phyloP scores from a whole-genome alignment of 331 rosid genomes.

The Erythrophleum ivorense region DNA sequence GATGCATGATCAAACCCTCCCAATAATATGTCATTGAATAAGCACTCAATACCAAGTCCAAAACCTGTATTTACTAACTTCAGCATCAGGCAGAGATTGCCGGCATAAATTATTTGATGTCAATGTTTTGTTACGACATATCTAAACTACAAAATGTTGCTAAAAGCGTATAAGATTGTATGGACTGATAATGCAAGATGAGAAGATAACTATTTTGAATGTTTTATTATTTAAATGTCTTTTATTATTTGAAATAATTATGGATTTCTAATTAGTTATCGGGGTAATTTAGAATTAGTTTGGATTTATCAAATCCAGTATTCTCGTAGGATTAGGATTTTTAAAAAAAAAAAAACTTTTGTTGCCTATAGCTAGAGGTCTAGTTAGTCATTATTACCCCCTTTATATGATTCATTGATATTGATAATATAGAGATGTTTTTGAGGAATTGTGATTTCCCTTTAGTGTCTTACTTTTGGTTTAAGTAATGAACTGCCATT shows the following conservation, averaged over 20 bases:
- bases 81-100: background rate
- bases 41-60: conserved; percentile 10
- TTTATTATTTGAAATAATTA: no score
- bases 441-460: background rate
- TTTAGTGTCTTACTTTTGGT: background rate
- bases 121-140: background rate
- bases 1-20: conserved; percentile 26
- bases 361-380: no score
- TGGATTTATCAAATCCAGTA: no score
- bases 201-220: no score
- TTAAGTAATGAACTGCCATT: conserved; percentile 10
- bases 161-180: background rate
- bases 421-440: background rate
- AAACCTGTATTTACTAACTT: conserved; percentile 5
- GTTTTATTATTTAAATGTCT: no score
- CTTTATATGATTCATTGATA: no score
- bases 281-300: no score
- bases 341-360: no score
- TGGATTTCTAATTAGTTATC: no score
- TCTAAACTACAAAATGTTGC: background rate
- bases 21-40: conserved; percentile 14
- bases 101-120: background rate
- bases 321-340: no score
- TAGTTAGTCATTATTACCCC: no score
- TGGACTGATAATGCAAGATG: background rate